phyloP scores from a whole-genome alignment of 208 protist genomes.

The Leishmania lainsoni region DNA sequence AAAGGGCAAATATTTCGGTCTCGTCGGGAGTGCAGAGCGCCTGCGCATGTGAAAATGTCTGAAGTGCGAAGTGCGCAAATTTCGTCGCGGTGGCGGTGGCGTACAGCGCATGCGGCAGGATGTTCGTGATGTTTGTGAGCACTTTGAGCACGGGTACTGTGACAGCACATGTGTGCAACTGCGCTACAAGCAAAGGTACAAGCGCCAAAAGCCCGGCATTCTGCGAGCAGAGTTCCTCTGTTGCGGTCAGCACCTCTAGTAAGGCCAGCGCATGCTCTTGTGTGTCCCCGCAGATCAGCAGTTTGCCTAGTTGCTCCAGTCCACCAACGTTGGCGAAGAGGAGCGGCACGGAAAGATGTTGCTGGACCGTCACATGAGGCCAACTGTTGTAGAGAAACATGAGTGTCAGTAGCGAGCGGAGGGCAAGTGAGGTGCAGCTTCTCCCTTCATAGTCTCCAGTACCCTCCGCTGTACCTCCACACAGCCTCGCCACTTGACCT shows the following conservation, averaged over 20 bases:
- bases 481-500: neutral
- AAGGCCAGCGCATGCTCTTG: conserved; percentile 21
- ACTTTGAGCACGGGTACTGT: conserved; percentile 42
- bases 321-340: conserved; percentile 36
- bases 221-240: conserved; percentile 9
- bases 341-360: conserved; percentile 30
- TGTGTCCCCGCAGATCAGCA: conserved; percentile 1
- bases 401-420: conserved; percentile 36
- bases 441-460: neutral
- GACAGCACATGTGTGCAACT: neutral
- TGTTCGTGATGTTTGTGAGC: conserved; percentile 69
- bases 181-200: conserved; percentile 17
- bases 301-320: conserved; percentile 29
- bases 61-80: conserved; percentile 3
- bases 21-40: conserved; percentile 25
- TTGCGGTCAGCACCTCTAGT: conserved; percentile 54
- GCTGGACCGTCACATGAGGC: neutral
- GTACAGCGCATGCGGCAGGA: conserved; percentile 26
- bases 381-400: conserved; percentile 42
- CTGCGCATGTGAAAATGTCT: neutral
- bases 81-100: neutral
- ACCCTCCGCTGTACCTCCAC: no score
- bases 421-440: conserved; percentile 17
- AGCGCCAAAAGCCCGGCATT: conserved; percentile 5
- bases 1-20: conserved; percentile 55